Evolutionary conservation across 805 yeast species (phyloP).

Genomic region (Metschnikowia cubensis): DNA sequence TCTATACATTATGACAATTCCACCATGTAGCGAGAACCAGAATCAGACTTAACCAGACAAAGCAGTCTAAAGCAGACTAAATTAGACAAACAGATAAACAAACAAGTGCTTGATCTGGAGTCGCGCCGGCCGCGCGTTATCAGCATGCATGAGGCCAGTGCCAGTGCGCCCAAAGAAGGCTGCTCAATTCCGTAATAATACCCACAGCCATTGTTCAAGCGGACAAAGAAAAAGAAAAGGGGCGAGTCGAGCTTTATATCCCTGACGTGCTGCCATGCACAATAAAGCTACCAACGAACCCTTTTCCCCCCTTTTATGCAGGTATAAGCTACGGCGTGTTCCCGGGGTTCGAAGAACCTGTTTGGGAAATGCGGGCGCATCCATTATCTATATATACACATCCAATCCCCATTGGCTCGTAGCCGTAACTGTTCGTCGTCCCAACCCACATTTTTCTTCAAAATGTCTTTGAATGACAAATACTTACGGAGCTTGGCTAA

Average conservation of each 20-base stretch:
- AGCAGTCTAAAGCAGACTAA: too few species aligned
- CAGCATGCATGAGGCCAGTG: not conserved
- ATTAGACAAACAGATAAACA: too few species aligned
- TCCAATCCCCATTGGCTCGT: not conserved
- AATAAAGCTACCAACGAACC: too few species aligned
- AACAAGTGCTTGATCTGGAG: not conserved
- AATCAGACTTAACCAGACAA: too few species aligned
- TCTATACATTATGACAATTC: not conserved
- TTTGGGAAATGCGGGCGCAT: conserved; percentile 4
- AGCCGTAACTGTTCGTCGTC: not conserved
- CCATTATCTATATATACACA: conserved; percentile 1
- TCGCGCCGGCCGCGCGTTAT: conserved; percentile 2
- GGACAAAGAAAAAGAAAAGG: not conserved
- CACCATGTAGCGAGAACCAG: not conserved
- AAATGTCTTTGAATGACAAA: conserved; percentile 22
- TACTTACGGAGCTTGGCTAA: conserved; percentile 38
- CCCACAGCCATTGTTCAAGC: not conserved
- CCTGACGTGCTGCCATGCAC: too few species aligned
- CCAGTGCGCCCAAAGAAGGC: not conserved
- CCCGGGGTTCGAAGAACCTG: not conserved
- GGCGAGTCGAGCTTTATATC: too few species aligned
- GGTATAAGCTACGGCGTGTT: not conserved
- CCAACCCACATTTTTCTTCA: not conserved
- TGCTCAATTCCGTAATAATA: not conserved
- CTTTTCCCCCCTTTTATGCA: not conserved